Evolutionary conservation across 2,329 filamentous ascomycete species (phyloP).

Genomic region (Xylaria sp.): DNA sequence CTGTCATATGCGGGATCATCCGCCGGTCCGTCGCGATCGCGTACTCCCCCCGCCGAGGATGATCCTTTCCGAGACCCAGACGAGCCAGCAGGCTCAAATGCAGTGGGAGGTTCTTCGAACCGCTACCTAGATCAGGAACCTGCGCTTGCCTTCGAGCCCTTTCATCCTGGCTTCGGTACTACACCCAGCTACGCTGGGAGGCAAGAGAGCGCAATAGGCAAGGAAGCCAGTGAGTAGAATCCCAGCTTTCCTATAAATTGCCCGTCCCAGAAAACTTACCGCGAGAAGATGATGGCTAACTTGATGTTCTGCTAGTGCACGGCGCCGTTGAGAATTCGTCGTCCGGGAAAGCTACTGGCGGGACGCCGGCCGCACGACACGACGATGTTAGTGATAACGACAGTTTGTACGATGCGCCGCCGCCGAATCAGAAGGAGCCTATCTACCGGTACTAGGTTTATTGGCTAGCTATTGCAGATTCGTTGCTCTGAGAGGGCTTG

Average conservation of each 20-base stretch:
- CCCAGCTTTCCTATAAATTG: neutral
- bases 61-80: slow-evolving; percentile 53
- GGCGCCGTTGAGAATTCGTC: slow-evolving; percentile 48
- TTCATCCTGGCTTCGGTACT: slow-evolving; percentile 50
- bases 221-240: slow-evolving; percentile 49
- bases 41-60: slow-evolving; percentile 45
- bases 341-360: slow-evolving; percentile 26
- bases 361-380: slow-evolving; percentile 4
- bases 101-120: slow-evolving; percentile 38
- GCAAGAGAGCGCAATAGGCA: slow-evolving; percentile 55
- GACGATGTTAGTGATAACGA: slow-evolving; percentile 45
- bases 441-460: slow-evolving; percentile 49
- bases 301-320: slow-evolving; percentile 47
- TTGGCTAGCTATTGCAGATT: neutral
- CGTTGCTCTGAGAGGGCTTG: neutral
- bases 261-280: too few species aligned
- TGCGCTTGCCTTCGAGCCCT: slow-evolving; percentile 49
- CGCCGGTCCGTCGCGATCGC: slow-evolving; percentile 47
- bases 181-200: slow-evolving; percentile 52
- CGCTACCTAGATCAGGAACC: slow-evolving; percentile 43
- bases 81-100: slow-evolving; percentile 38
- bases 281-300: slow-evolving; percentile 16
- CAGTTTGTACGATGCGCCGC: slow-evolving; percentile 53
- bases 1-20: slow-evolving; percentile 39
- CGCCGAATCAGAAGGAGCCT: slow-evolving; percentile 53